Evolutionary conservation across 441 rosid species (phyloP).

Genomic region (Adansonia grandidieri): DNA sequence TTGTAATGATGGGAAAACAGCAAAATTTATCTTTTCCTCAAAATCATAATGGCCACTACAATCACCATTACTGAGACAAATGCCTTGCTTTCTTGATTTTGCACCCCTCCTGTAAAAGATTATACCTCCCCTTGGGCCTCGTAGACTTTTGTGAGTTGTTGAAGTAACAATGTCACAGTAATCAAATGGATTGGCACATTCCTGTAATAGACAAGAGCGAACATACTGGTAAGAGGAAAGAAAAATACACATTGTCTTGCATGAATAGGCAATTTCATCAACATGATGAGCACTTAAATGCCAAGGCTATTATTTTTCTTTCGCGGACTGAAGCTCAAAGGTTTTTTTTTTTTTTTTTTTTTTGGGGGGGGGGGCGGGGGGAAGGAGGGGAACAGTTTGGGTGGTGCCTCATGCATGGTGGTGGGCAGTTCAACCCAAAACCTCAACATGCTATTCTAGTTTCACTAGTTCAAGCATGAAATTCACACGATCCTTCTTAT

Average conservation of each 20-base stretch:
- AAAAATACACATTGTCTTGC: neutral
- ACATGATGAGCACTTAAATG: neutral
- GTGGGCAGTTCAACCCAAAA: neutral
- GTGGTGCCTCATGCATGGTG: neutral
- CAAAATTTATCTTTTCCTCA: conserved; percentile 90
- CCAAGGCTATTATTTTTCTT: neutral
- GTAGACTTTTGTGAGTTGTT: conserved; percentile 93
- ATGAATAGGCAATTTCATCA: neutral
- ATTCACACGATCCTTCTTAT: neutral
- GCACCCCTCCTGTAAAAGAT: conserved; percentile 81
- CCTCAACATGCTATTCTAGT: neutral
- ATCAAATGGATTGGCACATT: conserved; percentile 83
- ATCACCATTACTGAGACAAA: conserved; percentile 50
- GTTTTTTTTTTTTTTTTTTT: neutral
- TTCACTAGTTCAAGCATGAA: neutral
- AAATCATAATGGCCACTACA: conserved; percentile 59
- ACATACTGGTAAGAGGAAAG: neutral
- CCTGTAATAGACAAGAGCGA: conserved; percentile 48
- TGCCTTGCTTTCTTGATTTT: conserved; percentile 67
- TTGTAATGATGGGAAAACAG: conserved; percentile 88
- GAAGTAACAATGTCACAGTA: conserved; percentile 96
- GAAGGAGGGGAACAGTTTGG: no score
- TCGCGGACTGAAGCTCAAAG: neutral
- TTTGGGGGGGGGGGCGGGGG: neutral
- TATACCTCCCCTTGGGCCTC: conserved; percentile 98